Evolutionary conservation across 1,139 yeast genomes (phyloP).

Genomic region (Kluyveromyces sp.): DNA sequence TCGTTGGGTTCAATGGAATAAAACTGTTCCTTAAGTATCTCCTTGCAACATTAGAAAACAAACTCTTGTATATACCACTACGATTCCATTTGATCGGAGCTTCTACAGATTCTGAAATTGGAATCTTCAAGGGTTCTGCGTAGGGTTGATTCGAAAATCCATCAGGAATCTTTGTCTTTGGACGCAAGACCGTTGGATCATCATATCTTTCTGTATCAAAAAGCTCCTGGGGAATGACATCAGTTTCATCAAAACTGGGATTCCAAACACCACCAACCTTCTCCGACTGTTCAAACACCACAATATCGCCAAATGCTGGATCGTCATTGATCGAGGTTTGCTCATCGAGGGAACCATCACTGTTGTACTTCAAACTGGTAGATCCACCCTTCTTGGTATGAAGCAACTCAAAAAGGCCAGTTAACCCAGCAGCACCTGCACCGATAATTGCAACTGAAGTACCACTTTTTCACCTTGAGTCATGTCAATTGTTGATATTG

Average conservation of each 20-base stretch:
- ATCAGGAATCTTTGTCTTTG: constrained; percentile 12
- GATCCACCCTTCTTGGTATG: constrained; percentile 28
- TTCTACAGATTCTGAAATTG: neutral
- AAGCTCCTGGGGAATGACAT: constrained; percentile 17
- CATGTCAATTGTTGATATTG: neutral
- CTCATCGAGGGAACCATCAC: constrained; percentile 9
- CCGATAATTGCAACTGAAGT: constrained; percentile 33
- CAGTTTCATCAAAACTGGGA: constrained; percentile 17
- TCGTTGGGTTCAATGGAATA: constrained; percentile 8
- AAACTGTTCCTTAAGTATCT: constrained; percentile 15
- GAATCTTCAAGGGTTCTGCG: constrained; percentile 14
- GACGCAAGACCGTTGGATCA: constrained; percentile 20
- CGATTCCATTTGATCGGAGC: constrained; percentile 9
- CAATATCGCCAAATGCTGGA: constrained; percentile 22
- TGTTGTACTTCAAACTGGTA: constrained; percentile 18
- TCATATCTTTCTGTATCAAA: constrained; percentile 18
- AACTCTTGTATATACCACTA: constrained; percentile 14
- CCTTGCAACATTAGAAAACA: constrained; percentile 14
- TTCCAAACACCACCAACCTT: constrained; percentile 36
- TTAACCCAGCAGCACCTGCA: constrained; percentile 36
- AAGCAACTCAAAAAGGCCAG: constrained; percentile 30
- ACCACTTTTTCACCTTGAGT: neutral
- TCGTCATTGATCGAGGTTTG: constrained; percentile 7
- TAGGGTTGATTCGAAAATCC: constrained; percentile 12
- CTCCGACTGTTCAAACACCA: constrained; percentile 32